Evolutionary conservation across 2,329 filamentous ascomycete genomes (phyloP), one percentile per base, ranked within the genome.

Genomic region (Fusarium anthophilum): DNA sequence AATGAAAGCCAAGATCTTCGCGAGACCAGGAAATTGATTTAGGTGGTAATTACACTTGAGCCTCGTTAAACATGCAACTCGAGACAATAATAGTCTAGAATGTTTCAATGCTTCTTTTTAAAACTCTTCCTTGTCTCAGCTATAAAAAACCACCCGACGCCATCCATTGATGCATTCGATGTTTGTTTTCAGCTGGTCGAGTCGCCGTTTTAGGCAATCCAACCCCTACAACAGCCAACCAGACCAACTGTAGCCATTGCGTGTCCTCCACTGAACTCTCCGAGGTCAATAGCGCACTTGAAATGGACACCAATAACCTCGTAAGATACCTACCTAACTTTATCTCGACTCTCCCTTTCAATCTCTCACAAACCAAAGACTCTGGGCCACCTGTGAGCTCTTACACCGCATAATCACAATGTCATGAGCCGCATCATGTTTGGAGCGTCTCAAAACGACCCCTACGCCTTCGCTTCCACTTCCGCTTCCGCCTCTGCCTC

Each of bases 341-440:
- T 26, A 37, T 57, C 50, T 38, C 37, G 12, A n/a, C 41, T 50
- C 32, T 56, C 51, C 41, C 44, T 63, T 57, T 24, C 50, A 44
- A 12, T 37, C 47, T 55, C 47, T 38, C 43, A 44, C 30, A 51
- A 18, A 47, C 20, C 22, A 67, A 32, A 71, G 56, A 69, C 69
- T 67, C 69, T n/a, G 47, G 22, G 28, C 47, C 70, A 70, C 73
- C 58, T 63, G 63, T 60, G 69, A 69, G 67, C 74, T 56, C 72
- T 51, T 45, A 67, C 43, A 45, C 58, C 74, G 68, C 76, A 81
- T 76, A 76, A 83, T 83, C 77, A 81, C 78, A 76, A 83, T 83
- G 82, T 75, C 73, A 83, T 82, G 80, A 81, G 72, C 71, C 80
- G 75, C 82, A 85, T 78, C 77, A 85, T 85, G 84, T 80, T 82